phyloP scores from a whole-genome alignment of 805 yeast genomes.

The Yarrowia sp. region DNA sequence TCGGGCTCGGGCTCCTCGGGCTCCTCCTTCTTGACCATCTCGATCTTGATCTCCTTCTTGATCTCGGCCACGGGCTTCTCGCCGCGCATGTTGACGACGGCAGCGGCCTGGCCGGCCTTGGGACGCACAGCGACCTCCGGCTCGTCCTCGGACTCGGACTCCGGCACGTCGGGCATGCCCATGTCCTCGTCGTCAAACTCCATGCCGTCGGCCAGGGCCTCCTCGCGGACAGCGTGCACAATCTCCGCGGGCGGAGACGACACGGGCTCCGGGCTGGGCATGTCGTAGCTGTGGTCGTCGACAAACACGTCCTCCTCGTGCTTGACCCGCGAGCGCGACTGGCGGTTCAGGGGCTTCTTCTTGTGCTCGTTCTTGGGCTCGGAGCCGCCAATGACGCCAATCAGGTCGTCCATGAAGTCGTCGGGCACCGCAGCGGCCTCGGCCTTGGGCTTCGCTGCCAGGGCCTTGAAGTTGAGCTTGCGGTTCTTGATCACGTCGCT shows the following conservation, averaged over 20 bases:
- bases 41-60: neutral
- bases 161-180: slow-evolving; percentile 1
- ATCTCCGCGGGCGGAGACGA: slow-evolving; percentile 14
- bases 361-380: neutral
- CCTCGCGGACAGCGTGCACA: neutral
- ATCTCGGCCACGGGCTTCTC: neutral
- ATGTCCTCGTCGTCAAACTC: neutral
- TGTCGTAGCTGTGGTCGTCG: slow-evolving; percentile 62
- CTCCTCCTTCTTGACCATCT: neutral
- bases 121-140: slow-evolving; percentile 5
- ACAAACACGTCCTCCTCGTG: slow-evolving; percentile 30
- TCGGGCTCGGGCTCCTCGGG: slow-evolving; percentile 39
- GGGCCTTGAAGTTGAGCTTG: slow-evolving; percentile 28
- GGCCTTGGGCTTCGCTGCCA: slow-evolving; percentile 35
- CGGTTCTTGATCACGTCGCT: slow-evolving; percentile 36
- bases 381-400: slow-evolving; percentile 44
- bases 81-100: neutral
- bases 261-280: slow-evolving; percentile 40
- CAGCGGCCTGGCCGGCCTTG: slow-evolving; percentile 3
- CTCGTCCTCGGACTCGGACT: slow-evolving; percentile 20
- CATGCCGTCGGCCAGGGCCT: slow-evolving; percentile 28
- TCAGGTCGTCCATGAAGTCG: slow-evolving; percentile 65
- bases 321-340: slow-evolving; percentile 4
- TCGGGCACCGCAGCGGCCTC: slow-evolving; percentile 40
- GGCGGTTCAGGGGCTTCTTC: neutral